These are phyloP conservation scores for Dorcoceras hygrometricum DNA, from an alignment of 257 asterid species.

Conservation along the genomic window DNA sequence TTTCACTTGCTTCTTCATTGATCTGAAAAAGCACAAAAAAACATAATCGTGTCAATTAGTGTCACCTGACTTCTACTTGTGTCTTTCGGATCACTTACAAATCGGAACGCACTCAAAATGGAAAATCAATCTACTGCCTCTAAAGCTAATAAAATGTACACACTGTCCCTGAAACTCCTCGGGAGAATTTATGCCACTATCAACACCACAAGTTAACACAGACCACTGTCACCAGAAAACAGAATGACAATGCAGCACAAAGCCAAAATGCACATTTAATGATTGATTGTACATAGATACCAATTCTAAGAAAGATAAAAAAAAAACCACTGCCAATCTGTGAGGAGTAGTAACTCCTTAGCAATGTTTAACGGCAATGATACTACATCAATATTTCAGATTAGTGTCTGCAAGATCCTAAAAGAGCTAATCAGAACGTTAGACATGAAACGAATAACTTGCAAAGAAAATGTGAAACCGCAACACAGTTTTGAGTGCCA, in stretches of 20 bases:
- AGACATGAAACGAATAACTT: not conserved
- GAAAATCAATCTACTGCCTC: not conserved
- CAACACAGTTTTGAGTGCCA: not conserved
- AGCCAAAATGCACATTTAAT: not conserved
- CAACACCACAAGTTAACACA: not conserved
- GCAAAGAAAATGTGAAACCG: not conserved
- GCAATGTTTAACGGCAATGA: not conserved
- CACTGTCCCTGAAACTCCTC: not conserved
- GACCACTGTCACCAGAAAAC: not conserved
- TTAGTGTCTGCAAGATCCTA: not conserved
- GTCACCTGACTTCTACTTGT: not conserved
- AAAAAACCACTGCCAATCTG: not conserved
- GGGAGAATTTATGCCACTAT: not conserved
- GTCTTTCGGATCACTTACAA: conserved; percentile 9
- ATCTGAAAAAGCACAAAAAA: conserved; percentile 50
- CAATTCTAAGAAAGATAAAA: too few species aligned
- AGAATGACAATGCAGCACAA: not conserved
- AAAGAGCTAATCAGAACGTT: not conserved
- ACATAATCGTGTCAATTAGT: conserved; percentile 15
- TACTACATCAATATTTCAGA: not conserved
- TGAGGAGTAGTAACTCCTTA: not conserved
- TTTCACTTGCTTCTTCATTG: conserved; percentile 92
- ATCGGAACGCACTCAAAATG: conserved; percentile 5
- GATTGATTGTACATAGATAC: not conserved
- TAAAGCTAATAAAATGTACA: not conserved